Conservation (phyloP, 345 rosid genomes). For the Eucalyptus victrix region DNA sequence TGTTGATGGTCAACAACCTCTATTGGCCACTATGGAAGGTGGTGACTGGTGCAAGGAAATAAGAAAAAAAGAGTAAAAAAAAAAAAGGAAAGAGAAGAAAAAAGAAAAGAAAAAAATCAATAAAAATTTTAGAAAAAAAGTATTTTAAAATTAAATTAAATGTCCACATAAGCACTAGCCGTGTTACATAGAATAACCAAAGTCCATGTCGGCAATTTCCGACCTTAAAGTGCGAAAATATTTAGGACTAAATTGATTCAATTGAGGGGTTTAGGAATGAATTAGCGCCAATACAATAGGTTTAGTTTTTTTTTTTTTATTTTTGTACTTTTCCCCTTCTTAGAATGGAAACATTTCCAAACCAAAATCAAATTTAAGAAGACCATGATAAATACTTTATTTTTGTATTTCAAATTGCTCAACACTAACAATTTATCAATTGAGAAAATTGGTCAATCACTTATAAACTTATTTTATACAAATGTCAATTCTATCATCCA, state of each 20-base stretch:
- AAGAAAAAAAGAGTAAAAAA: fast-evolving
- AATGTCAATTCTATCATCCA: background rate
- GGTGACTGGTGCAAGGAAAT: background rate
- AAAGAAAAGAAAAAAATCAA: too few relatives aligned
- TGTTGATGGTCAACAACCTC: background rate
- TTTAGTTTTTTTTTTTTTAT: too few relatives aligned
- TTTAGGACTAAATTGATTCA: too few relatives aligned
- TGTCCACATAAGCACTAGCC: background rate
- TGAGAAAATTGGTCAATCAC: background rate
- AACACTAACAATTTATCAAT: background rate
- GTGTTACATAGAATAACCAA: too few relatives aligned
- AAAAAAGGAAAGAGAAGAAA: too few relatives aligned
- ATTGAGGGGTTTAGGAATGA: background rate
- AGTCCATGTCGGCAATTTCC: background rate
- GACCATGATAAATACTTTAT: background rate
- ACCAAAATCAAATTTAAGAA: background rate
- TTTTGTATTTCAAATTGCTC: background rate
- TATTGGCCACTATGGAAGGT: background rate
- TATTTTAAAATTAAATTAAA: too few relatives aligned
- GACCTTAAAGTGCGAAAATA: background rate
- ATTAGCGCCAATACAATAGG: background rate
- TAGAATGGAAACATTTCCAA: background rate
- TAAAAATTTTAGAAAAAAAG: too few relatives aligned
- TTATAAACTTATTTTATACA: background rate
- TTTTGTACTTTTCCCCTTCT: background rate